phyloP scores from a whole-genome alignment of 2,329 filamentous ascomycete species.

The Esteya vermicola region DNA sequence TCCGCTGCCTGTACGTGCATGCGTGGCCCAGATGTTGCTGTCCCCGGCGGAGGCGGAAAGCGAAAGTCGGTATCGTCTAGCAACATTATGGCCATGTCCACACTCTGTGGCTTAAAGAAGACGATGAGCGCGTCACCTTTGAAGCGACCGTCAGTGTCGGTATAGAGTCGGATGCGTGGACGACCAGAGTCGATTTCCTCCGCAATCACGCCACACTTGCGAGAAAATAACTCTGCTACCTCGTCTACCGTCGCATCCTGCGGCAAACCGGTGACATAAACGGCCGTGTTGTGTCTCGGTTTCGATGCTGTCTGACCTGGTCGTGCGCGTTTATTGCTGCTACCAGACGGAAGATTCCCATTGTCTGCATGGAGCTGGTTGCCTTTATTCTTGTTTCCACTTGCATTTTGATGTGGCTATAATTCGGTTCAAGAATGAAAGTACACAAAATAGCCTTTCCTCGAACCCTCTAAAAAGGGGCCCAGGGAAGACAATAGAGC shows the following conservation, averaged over 20 bases:
- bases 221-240: slow-evolving; percentile 67
- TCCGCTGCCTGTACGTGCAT: slow-evolving; percentile 81
- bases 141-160: slow-evolving; percentile 65
- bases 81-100: slow-evolving; percentile 68
- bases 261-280: slow-evolving; percentile 85
- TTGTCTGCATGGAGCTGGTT: not conserved
- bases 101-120: slow-evolving; percentile 92
- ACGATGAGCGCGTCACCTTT: slow-evolving; percentile 90
- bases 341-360: slow-evolving; percentile 2
- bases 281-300: slow-evolving; percentile 64
- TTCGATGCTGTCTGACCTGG: slow-evolving; percentile 25
- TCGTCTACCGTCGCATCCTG: slow-evolving; percentile 65
- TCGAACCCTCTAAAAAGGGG: too few relatives aligned
- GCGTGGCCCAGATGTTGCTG: too few relatives aligned
- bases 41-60: slow-evolving; percentile 28
- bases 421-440: too few relatives aligned
- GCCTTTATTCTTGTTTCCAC: too few relatives aligned
- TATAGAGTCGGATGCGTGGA: slow-evolving; percentile 88
- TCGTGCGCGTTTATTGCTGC: slow-evolving; percentile 8
- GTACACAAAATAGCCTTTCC: too few relatives aligned
- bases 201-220: slow-evolving; percentile 78
- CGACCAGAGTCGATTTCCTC: slow-evolving; percentile 83
- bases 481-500: too few relatives aligned
- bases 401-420: too few relatives aligned
- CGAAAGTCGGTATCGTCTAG: slow-evolving; percentile 75